phyloP scores from a whole-genome alignment of 1,284 basidiomycete genomes.

The Fereydounia khargensis region DNA sequence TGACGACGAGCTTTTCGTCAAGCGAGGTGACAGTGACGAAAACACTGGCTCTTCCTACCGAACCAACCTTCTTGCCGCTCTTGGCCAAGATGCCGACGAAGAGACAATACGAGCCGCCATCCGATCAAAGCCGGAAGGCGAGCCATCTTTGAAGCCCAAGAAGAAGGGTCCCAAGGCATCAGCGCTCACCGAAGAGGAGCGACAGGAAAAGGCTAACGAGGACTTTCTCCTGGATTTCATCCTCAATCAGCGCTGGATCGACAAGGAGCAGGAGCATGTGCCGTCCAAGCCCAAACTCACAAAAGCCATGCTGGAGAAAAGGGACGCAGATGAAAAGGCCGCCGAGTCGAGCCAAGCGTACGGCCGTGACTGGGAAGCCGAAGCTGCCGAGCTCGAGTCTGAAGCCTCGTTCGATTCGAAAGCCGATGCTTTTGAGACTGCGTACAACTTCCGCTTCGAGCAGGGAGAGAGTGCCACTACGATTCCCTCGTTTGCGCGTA shows the following conservation, averaged over 20 bases:
- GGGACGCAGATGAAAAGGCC: conserved; percentile 2
- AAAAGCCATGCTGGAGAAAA: conserved; percentile 12
- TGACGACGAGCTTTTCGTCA: conserved; percentile 63
- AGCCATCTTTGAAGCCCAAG: conserved; percentile 1
- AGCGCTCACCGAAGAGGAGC: conserved; percentile 27
- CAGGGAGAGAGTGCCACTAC: conserved; percentile 41
- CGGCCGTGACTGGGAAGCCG: conserved; percentile 52
- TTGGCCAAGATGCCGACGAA: conserved; percentile 69
- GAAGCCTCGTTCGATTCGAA: conserved; percentile 51
- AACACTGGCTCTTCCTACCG: conserved; percentile 77
- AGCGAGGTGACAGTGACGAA: conserved; percentile 73
- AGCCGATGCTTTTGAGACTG: conserved; percentile 54
- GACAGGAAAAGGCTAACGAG: conserved; percentile 63
- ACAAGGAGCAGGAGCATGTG: conserved; percentile 26
- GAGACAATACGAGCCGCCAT: conserved; percentile 36
- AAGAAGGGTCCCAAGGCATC: conserved; percentile 17
- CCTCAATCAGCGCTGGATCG: conserved; percentile 55
- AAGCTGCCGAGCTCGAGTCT: conserved; percentile 53
- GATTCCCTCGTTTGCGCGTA: conserved; percentile 49
- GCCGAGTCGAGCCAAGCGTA: conserved; percentile 6
- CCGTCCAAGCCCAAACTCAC: conserved; percentile 24
- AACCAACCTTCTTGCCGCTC: conserved; percentile 74
- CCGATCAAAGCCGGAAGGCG: conserved; percentile 5
- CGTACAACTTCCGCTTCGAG: conserved; percentile 57
- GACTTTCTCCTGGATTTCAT: conserved; percentile 72